phyloP scores from a whole-genome alignment of 2,329 filamentous ascomycete species.

The Pseudovirgaria hyperparasitica region DNA sequence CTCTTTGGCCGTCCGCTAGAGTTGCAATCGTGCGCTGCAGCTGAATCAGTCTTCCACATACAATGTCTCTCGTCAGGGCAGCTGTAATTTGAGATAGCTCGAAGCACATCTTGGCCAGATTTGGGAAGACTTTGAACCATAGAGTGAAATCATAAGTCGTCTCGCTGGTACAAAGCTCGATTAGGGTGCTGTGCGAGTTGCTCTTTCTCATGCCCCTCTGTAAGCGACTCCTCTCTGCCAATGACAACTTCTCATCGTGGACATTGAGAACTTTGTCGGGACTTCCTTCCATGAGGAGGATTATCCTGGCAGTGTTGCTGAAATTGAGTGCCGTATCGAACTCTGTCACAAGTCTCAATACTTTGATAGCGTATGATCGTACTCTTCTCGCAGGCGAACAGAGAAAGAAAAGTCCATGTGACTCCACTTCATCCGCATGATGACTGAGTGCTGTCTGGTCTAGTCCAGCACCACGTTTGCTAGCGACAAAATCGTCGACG shows the following conservation, averaged over 20 bases:
- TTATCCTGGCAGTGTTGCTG: conserved; percentile 66
- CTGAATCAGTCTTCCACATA: conserved; percentile 83
- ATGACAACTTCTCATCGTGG: conserved; percentile 79
- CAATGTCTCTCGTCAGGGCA: conserved; percentile 77
- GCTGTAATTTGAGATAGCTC: conserved; percentile 87
- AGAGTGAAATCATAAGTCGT: conserved; percentile 87
- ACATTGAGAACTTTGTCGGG: conserved; percentile 82
- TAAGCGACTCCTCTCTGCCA: conserved; percentile 83
- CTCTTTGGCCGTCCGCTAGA: conserved; percentile 54
- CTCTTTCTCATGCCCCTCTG: conserved; percentile 81
- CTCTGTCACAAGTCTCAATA: conserved; percentile 81
- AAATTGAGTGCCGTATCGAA: conserved; percentile 85
- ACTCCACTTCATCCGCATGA: conserved; percentile 92
- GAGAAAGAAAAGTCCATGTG: conserved; percentile 90
- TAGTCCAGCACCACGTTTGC: conserved; percentile 62
- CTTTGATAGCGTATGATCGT: conserved; percentile 79
- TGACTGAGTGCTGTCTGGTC: conserved; percentile 82
- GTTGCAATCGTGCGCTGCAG: conserved; percentile 79
- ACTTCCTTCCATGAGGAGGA: conserved; percentile 83
- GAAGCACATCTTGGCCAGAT: conserved; percentile 79
- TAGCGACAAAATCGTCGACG: conserved; percentile 48
- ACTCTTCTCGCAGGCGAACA: conserved; percentile 91
- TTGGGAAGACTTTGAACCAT: conserved; percentile 98
- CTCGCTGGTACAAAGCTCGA: conserved; percentile 92
- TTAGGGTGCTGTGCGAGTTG: conserved; percentile 71